Evolutionary conservation across 139 green algal genomes (phyloP).

Genomic region (Monoraphidium neglectum): DNA sequence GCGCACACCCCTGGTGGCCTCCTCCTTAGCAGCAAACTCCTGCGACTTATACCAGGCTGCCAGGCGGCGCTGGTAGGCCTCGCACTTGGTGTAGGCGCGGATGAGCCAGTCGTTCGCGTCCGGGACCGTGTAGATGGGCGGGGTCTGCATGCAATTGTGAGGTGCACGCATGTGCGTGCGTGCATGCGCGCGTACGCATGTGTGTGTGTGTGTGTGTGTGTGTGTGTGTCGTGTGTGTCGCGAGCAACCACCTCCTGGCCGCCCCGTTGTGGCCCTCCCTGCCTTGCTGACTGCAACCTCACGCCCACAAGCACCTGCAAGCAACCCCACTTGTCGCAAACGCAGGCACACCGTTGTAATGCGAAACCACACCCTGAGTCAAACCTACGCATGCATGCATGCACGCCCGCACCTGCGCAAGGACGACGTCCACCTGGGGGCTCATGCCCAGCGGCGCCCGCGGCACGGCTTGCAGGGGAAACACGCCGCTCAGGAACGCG

Average conservation of each 20-base stretch:
- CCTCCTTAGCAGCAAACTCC: slow-evolving; percentile 44
- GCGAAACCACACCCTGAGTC: no score
- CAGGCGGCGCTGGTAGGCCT: slow-evolving; percentile 31
- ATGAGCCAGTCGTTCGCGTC: slow-evolving; percentile 44
- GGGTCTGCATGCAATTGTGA: slow-evolving; percentile 19
- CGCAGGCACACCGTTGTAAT: no score
- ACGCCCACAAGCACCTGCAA: no score
- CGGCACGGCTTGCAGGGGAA: slow-evolving; percentile 1
- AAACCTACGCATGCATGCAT: no score
- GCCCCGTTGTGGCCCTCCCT: no score
- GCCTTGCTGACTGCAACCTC: no score
- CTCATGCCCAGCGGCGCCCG: no score
- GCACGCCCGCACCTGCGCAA: no score
- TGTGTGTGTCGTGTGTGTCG: no score
- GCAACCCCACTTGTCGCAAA: no score
- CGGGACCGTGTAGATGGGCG: slow-evolving; percentile 47
- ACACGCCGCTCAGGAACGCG: slow-evolving; percentile 34
- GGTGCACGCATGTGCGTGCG: not conserved
- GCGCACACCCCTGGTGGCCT: not conserved
- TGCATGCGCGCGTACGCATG: not conserved
- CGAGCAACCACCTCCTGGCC: no score
- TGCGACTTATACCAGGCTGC: slow-evolving; percentile 24
- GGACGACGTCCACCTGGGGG: no score
- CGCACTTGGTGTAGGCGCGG: slow-evolving; percentile 49
- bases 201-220: not conserved